phyloP scores from a whole-genome alignment of 768 basidiomycete species.

The Leccinum disarticulatum region DNA sequence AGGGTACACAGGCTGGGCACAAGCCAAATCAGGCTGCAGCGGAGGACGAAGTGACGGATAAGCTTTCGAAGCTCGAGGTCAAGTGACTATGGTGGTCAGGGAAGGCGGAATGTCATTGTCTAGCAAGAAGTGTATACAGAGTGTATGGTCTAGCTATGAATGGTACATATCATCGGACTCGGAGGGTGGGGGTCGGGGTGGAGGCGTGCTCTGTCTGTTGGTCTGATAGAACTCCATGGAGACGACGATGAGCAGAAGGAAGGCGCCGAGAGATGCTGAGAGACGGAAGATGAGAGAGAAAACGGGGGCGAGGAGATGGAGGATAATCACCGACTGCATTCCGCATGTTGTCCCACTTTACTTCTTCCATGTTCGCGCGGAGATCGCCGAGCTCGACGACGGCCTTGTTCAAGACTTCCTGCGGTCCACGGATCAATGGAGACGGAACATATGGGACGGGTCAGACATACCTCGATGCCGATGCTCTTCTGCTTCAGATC shows the following conservation, averaged over 20 bases:
- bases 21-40: constrained; percentile 22
- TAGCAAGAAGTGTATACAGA: neutral
- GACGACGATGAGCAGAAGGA: constrained; percentile 68
- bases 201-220: constrained; percentile 33
- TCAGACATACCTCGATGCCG: constrained; percentile 64
- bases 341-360: constrained; percentile 88
- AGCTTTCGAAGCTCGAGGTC: constrained; percentile 60
- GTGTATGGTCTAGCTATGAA: constrained; percentile 19
- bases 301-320: neutral
- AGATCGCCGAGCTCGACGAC: constrained; percentile 75
- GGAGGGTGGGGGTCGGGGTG: neutral
- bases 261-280: constrained; percentile 60
- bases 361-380: constrained; percentile 78
- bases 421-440: neutral
- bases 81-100: constrained; percentile 33
- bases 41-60: constrained; percentile 41
- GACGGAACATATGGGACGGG: neutral
- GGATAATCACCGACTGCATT: constrained; percentile 66
- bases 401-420: constrained; percentile 77
- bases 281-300: constrained; percentile 2
- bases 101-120: neutral
- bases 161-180: constrained; percentile 10
- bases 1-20: constrained; percentile 26
- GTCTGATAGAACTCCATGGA: constrained; percentile 61
- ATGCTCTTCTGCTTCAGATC: constrained; percentile 87